Conservation (phyloP, 2,329 filamentous ascomycete species). For the Macroventuria anomochaeta region DNA sequence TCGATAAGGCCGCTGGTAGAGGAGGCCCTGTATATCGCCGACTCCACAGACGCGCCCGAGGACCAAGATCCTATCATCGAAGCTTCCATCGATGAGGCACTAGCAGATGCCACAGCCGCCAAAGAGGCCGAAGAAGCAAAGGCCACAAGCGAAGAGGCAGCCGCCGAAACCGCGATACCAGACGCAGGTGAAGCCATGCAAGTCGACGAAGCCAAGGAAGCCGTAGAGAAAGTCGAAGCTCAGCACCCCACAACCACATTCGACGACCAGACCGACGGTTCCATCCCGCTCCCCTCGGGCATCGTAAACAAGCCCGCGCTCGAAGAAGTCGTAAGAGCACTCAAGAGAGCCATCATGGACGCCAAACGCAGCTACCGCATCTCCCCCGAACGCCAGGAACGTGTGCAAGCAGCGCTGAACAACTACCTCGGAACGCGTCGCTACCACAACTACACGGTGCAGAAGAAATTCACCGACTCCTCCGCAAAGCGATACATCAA, state of each 20-base stretch:
- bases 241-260: constrained; percentile 34
- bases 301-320: constrained; percentile 44
- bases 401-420: constrained; percentile 76
- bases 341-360: constrained; percentile 81
- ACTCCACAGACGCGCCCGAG: constrained; percentile 35
- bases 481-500: constrained; percentile 91
- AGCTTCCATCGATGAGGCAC: constrained; percentile 29
- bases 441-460: constrained; percentile 97
- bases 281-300: constrained; percentile 33
- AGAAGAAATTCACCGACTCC: constrained; percentile 80
- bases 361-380: constrained; percentile 89
- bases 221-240: constrained; percentile 35
- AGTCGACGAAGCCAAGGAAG: constrained; percentile 27
- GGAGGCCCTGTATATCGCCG: constrained; percentile 61
- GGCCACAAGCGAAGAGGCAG: constrained; percentile 11
- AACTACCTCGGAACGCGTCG: constrained; percentile 84
- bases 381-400: constrained; percentile 70
- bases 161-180: constrained; percentile 16
- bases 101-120: constrained; percentile 16
- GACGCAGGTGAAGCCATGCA: constrained; percentile 15
- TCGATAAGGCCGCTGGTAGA: constrained; percentile 68
- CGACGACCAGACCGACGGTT: constrained; percentile 40
- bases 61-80: constrained; percentile 45
- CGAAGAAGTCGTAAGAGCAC: constrained; percentile 55
- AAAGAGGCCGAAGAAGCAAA: not conserved